These are phyloP conservation scores for Diaporthe sp. DNA, from an alignment of 2,329 filamentous ascomycete genomes.

Conservation along the genomic window DNA sequence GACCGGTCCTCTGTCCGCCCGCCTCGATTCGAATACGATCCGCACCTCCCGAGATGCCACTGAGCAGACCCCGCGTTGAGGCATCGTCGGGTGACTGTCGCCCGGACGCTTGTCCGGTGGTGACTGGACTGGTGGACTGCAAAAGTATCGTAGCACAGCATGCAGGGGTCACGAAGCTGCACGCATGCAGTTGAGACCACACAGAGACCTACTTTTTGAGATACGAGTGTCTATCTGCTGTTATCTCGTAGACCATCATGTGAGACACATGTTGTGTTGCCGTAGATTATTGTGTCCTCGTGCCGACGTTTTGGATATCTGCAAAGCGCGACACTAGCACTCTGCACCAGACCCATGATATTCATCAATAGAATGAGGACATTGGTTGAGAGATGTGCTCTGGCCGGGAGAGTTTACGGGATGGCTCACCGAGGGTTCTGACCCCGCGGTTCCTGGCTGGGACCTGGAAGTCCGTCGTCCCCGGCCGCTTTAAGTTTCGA, in stretches of 20 bases:
- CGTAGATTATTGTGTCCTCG: background rate
- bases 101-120: background rate
- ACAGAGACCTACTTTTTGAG: background rate
- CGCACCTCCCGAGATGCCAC: background rate
- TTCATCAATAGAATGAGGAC: background rate
- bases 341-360: background rate
- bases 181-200: background rate
- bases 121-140: background rate
- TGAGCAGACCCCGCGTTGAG: background rate
- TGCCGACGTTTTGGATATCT: background rate
- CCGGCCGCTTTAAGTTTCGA: background rate
- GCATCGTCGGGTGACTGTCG: slow-evolving; percentile 15
- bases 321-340: background rate
- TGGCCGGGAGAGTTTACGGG: slow-evolving; percentile 14
- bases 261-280: background rate
- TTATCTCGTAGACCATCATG: background rate
- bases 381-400: background rate
- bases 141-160: slow-evolving; percentile 8
- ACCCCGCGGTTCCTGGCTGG: background rate
- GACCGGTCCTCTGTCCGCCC: slow-evolving; percentile 20
- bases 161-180: background rate
- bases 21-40: slow-evolving; percentile 7
- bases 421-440: slow-evolving; percentile 9
- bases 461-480: background rate
- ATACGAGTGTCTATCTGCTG: background rate